phyloP scores from a whole-genome alignment of 139 green algal genomes.

The Pedinophyceae sp. region DNA sequence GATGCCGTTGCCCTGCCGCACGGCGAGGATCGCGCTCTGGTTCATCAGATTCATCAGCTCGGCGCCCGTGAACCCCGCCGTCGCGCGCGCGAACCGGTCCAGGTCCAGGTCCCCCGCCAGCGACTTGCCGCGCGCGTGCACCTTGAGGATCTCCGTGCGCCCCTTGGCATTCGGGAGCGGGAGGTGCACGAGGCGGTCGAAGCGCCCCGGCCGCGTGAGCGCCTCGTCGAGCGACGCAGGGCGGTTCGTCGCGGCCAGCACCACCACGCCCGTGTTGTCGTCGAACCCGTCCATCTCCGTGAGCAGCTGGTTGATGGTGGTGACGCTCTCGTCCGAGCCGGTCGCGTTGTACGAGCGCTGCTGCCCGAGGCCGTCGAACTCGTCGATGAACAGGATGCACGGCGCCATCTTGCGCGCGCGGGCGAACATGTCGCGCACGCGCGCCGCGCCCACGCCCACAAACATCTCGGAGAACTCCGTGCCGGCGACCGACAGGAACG shows the following conservation, averaged over 20 bases:
- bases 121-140: conserved; percentile 69
- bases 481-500: conserved; percentile 37
- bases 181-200: conserved; percentile 90
- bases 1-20: conserved; percentile 14
- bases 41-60: conserved; percentile 89
- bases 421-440: conserved; percentile 46
- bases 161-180: conserved; percentile 66
- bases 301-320: conserved; percentile 93
- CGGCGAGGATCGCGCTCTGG: conserved; percentile 54
- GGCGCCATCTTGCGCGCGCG: conserved; percentile 38
- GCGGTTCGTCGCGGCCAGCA: conserved; percentile 94
- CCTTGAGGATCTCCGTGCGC: conserved; percentile 66
- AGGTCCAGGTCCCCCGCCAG: conserved; percentile 59
- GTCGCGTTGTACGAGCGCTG: conserved; percentile 23
- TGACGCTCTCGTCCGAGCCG: conserved; percentile 58
- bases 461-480: conserved; percentile 54
- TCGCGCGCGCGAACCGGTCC: conserved; percentile 54
- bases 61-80: conserved; percentile 69
- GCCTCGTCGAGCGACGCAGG: conserved; percentile 77
- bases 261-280: conserved; percentile 69
- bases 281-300: conserved; percentile 96
- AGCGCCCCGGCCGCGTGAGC: conserved; percentile 76
- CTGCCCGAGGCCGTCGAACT: conserved; percentile 86
- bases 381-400: conserved; percentile 95
- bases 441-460: conserved; percentile 42